Evolutionary conservation across 2,329 filamentous ascomycete genomes (phyloP).

Genomic region (Didymella segeticola): DNA sequence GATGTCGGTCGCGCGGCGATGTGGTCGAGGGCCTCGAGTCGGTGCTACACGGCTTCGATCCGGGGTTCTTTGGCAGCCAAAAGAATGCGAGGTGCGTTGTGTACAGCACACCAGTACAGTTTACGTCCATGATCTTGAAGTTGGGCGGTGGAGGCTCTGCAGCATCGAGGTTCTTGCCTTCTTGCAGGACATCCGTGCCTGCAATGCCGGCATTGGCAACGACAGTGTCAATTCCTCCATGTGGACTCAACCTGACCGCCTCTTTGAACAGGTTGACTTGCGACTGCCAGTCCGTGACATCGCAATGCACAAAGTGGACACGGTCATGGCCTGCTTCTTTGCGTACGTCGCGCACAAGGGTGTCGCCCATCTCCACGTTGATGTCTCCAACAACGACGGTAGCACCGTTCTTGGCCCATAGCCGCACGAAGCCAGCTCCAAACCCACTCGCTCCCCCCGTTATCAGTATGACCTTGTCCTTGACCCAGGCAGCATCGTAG

Average conservation of each 20-base stretch:
- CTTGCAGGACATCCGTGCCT: conserved; percentile 55
- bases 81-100: conserved; percentile 70
- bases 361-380: conserved; percentile 60
- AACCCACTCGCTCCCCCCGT: conserved; percentile 51
- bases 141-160: conserved; percentile 58
- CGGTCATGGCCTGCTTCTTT: conserved; percentile 50
- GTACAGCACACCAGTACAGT: conserved; percentile 69
- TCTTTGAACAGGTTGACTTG: conserved; percentile 69
- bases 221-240: conserved; percentile 66
- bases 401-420: conserved; percentile 54
- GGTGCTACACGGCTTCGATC: conserved; percentile 46
- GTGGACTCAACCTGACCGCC: conserved; percentile 61
- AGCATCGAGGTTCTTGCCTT: conserved; percentile 53
- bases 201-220: conserved; percentile 72
- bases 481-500: conserved; percentile 47
- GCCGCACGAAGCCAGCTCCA: conserved; percentile 47
- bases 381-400: conserved; percentile 70
- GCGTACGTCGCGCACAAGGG: conserved; percentile 62
- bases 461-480: conserved; percentile 47
- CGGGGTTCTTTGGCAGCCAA: conserved; percentile 61
- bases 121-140: conserved; percentile 65
- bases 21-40: conserved; percentile 35
- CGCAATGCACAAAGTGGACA: conserved; percentile 66
- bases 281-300: conserved; percentile 70
- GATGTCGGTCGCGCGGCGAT: conserved; percentile 60